phyloP scores from a whole-genome alignment of 768 basidiomycete species.

The Tremella fuciformis region DNA sequence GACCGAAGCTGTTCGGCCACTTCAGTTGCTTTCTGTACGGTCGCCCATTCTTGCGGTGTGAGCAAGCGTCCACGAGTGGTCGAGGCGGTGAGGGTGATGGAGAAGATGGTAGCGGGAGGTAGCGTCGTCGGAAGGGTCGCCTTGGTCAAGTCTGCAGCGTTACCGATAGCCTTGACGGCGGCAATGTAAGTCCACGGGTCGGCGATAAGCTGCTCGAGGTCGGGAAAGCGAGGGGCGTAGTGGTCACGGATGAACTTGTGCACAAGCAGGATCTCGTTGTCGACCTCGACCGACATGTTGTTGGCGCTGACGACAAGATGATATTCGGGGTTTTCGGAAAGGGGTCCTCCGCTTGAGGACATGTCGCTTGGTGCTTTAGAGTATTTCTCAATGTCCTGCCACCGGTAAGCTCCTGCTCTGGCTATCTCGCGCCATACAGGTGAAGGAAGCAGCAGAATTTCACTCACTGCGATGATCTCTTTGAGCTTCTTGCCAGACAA shows the following conservation, averaged over 20 bases:
- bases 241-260: constrained; percentile 99
- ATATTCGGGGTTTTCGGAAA: constrained; percentile 86
- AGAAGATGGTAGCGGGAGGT: constrained; percentile 88
- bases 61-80: constrained; percentile 78
- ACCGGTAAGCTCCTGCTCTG: constrained; percentile 5
- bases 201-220: constrained; percentile 88
- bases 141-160: constrained; percentile 83
- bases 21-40: constrained; percentile 80
- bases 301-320: constrained; percentile 94
- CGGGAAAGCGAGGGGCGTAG: constrained; percentile 91
- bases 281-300: constrained; percentile 95
- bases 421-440: background rate
- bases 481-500: constrained; percentile 81
- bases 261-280: constrained; percentile 94
- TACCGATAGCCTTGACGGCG: constrained; percentile 81
- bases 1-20: constrained; percentile 84
- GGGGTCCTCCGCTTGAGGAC: constrained; percentile 67
- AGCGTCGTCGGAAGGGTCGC: constrained; percentile 74
- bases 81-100: constrained; percentile 90
- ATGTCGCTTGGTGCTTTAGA: constrained; percentile 73
- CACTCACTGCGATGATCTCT: constrained; percentile 73
- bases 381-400: constrained; percentile 85
- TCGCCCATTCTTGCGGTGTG: constrained; percentile 67
- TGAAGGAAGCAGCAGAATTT: background rate
- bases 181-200: constrained; percentile 90